Conservation (phyloP, 2,329 filamentous ascomycete genomes). For the Pseudocercospora cruenta region DNA sequence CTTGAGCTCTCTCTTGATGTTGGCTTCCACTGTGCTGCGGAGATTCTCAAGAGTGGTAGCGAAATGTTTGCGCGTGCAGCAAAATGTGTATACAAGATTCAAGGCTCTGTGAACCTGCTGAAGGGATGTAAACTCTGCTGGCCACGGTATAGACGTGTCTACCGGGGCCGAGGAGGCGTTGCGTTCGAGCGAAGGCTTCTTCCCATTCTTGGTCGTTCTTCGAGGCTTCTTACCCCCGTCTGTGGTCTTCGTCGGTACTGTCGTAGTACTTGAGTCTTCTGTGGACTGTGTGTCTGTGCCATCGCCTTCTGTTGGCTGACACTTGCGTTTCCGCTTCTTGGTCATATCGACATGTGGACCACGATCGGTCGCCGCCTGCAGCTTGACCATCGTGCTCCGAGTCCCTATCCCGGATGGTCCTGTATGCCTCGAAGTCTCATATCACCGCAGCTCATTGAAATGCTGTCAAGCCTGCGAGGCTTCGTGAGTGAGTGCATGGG, state of each 20-base stretch:
- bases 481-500: not conserved
- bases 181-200: constrained; percentile 46
- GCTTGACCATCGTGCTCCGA: constrained; percentile 45
- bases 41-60: constrained; percentile 91
- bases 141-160: constrained; percentile 69
- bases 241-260: constrained; percentile 59
- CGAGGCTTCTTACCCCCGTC: constrained; percentile 60
- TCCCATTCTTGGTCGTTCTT: constrained; percentile 46
- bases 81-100: constrained; percentile 94
- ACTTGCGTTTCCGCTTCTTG: constrained; percentile 24
- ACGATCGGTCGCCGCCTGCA: constrained; percentile 51
- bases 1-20: constrained; percentile 71
- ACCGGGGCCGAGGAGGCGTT: constrained; percentile 56
- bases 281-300: constrained; percentile 3
- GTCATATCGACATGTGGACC: constrained; percentile 16
- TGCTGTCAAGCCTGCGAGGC: not conserved
- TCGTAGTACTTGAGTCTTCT: constrained; percentile 39
- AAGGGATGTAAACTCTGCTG: constrained; percentile 71
- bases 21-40: constrained; percentile 78
- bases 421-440: constrained; percentile 1
- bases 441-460: constrained; percentile 1
- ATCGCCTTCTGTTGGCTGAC: constrained; percentile 11
- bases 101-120: constrained; percentile 79
- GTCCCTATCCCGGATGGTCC: constrained; percentile 7
- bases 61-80: constrained; percentile 87